Percentiles rank a stretch among this genome's conserved stretches.
Conservation (phyloP, 2,329 filamentous ascomycete genomes). For the Dactylonectria estremocensis region DNA sequence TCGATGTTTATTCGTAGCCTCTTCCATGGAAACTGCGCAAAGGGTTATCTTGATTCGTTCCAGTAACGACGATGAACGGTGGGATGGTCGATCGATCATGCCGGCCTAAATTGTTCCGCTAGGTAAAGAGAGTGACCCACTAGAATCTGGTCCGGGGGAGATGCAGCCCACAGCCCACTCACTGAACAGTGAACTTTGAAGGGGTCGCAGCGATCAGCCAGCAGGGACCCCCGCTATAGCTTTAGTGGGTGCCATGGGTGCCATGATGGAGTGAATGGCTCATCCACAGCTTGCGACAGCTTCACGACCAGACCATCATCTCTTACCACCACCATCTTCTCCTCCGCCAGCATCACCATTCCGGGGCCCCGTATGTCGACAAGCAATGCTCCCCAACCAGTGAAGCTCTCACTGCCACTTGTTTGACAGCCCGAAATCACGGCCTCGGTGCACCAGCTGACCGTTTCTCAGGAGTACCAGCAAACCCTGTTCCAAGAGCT, state of each 20-base stretch:
- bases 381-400: constrained; percentile 73
- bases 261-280: neutral
- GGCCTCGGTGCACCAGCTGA: constrained; percentile 28
- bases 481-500: constrained; percentile 95
- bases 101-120: too few relatives aligned
- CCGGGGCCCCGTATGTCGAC: constrained; percentile 63
- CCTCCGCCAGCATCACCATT: constrained; percentile 32
- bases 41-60: too few relatives aligned
- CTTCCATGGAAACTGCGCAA: too few relatives aligned
- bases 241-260: constrained; percentile 4
- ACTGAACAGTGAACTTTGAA: too few relatives aligned
- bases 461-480: constrained; percentile 81
- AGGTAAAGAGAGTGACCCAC: too few relatives aligned
- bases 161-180: too few relatives aligned
- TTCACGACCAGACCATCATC: constrained; percentile 33
- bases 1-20: neutral
- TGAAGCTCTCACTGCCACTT: constrained; percentile 84
- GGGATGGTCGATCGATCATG: too few relatives aligned
- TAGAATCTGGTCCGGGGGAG: too few relatives aligned
- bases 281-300: constrained; percentile 30
- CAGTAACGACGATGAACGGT: too few relatives aligned
- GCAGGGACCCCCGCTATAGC: neutral
- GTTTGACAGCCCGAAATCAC: constrained; percentile 41
- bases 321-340: constrained; percentile 32
- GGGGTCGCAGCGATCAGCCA: neutral